phyloP scores from a whole-genome alignment of 768 basidiomycete species.

The Agaricus blazei region DNA sequence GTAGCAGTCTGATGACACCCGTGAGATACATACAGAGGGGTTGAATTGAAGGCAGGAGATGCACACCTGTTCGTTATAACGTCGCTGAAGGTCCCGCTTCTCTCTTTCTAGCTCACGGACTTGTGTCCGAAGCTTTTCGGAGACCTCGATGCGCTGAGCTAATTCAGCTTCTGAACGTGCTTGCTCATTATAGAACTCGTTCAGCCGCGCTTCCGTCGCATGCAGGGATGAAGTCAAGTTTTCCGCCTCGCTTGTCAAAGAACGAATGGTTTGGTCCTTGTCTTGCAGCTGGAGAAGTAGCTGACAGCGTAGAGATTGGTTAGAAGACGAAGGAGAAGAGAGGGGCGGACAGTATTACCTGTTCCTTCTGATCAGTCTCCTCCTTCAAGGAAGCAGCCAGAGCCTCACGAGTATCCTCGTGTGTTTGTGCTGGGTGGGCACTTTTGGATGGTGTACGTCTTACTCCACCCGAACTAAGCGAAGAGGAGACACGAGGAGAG shows the following conservation, averaged over 20 bases:
- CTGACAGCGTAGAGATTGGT: constrained; percentile 29
- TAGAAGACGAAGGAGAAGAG: constrained; percentile 5
- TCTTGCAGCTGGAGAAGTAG: constrained; percentile 74
- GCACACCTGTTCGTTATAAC: constrained; percentile 85
- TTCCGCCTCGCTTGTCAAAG: constrained; percentile 59
- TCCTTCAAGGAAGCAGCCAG: constrained; percentile 62
- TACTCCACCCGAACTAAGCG: constrained; percentile 20
- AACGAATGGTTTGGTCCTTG: constrained; percentile 65
- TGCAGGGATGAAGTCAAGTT: constrained; percentile 60
- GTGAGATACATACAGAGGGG: constrained; percentile 8
- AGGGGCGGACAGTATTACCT: constrained; percentile 36
- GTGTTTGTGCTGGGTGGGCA: constrained; percentile 29
- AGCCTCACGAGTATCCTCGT: constrained; percentile 49
- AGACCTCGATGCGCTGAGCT: constrained; percentile 74
- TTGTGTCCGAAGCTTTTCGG: constrained; percentile 76
- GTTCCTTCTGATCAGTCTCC: constrained; percentile 80
- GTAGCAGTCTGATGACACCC: constrained; percentile 55
- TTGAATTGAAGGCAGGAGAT: background rate
- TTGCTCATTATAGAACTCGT: constrained; percentile 80
- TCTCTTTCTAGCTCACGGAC: constrained; percentile 86
- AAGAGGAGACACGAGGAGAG: constrained; percentile 38
- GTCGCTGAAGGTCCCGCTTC: constrained; percentile 73
- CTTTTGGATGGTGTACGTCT: constrained; percentile 50
- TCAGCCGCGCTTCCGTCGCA: constrained; percentile 65
- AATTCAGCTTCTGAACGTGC: constrained; percentile 77